Percentiles rank a stretch among this genome's conserved stretches.
phyloP scores from a whole-genome alignment of 257 asterid species.

The Rehmannia glutinosa region DNA sequence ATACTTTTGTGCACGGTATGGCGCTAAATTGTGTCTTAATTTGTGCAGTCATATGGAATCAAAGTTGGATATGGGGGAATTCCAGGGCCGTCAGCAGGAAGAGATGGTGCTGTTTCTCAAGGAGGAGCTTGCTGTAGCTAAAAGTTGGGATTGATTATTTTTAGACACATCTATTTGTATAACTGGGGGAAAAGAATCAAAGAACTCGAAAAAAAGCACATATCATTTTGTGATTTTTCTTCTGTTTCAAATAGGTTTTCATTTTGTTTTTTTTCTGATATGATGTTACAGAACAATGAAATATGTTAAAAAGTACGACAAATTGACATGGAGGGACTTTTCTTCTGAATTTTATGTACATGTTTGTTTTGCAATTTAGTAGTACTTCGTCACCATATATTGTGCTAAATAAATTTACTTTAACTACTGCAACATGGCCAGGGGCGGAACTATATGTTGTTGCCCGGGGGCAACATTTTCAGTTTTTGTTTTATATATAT shows the following conservation, averaged over 20 bases:
- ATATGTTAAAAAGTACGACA: neutral
- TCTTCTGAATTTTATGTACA: no score
- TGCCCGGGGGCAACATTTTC: no score
- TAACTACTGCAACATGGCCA: no score
- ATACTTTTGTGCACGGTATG: neutral
- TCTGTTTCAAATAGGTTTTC: no score
- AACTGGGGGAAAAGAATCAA: neutral
- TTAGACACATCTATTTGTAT: neutral
- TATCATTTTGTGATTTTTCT: neutral
- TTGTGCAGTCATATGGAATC: conserved; percentile 60
- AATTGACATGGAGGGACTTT: neutral
- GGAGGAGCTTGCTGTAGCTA: conserved; percentile 68
- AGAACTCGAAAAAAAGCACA: neutral
- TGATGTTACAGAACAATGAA: neutral
- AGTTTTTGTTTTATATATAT: no score
- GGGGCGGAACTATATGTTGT: no score
- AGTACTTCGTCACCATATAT: neutral
- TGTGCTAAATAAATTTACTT: no score
- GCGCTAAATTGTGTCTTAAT: neutral
- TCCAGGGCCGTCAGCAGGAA: conserved; percentile 60
- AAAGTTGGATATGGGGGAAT: conserved; percentile 79
- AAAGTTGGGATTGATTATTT: neutral
- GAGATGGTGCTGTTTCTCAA: conserved; percentile 57
- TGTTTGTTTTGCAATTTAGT: no score
- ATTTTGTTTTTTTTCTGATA: no score